Base-by-base conservation (phyloP, 2,329 filamentous ascomycete genomes). In the Paecilomyces formosus region DNA sequence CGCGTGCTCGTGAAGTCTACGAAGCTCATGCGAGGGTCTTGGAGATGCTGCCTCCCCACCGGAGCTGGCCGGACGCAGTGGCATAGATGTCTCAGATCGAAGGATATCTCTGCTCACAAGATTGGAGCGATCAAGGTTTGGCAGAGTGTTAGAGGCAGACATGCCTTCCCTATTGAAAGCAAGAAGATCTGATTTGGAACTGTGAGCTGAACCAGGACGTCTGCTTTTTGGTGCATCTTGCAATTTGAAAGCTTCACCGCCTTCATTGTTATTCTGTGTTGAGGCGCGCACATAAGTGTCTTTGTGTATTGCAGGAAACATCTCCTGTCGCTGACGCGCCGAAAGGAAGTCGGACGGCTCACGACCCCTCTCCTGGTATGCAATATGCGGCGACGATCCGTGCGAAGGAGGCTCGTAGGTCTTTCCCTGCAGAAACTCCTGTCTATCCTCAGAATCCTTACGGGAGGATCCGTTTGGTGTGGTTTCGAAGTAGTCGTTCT, bases 341-440 rank as follows among this genome's bases (percentile, higher is more conserved):
- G 65, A 53, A 33, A 70, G 69, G 13, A 55, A 54, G 2, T 85
- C 84, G 0, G 86, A 86, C 3, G 81, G 75, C 60, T 85, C 81
- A 52, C 89, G 84, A 1, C 85, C 85, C 73, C 92, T 94, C 67
- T 96, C 90, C 71, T 96, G 91, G 70, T 92, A 95, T 22, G 91
- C 89, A 66, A 96, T 96, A 68, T 96, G 92, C n/a, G 92, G 90
- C 15, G 90, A 92, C 1, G 86, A 83, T 60, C 77, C 70, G 55
- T 68, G 75, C 8, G 64, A 80, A 68, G 64, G 77, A 64, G 62
- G 74, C 70, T 65, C 64, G 50, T 64, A 65, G n/a, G 57, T 31
- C 21, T 62, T 61, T 26, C 64, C 63, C 21, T 62, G 57, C 15
- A 58, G 53, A 35, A 59, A 54, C 30, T 66, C 61, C 35, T 62